phyloP scores from a whole-genome alignment of 2,329 filamentous ascomycete species.

The Thelonectria blattea region DNA sequence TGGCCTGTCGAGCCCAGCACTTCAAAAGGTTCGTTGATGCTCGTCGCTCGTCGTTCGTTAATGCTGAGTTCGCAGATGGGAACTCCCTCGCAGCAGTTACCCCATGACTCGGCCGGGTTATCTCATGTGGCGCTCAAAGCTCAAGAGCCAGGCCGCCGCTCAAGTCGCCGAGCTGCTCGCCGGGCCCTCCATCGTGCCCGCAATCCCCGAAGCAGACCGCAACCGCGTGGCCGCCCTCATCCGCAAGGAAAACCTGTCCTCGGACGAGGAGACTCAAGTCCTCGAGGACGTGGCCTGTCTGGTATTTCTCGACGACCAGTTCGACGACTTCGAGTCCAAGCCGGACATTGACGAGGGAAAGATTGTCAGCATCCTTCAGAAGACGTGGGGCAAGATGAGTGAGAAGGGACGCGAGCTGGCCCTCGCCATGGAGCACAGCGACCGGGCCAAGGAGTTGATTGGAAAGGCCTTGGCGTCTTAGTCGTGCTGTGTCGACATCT shows the following conservation, averaged over 20 bases:
- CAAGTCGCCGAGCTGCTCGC: slow-evolving; percentile 62
- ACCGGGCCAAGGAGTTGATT: slow-evolving; percentile 66
- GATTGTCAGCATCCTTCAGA: slow-evolving; percentile 71
- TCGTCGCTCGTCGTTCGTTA: not conserved
- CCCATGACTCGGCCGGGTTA: slow-evolving; percentile 79
- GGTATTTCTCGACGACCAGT: slow-evolving; percentile 86
- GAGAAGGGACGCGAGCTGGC: slow-evolving; percentile 67
- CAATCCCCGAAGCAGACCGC: slow-evolving; percentile 56
- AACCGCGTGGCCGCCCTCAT: slow-evolving; percentile 73
- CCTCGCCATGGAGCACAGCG: slow-evolving; percentile 68
- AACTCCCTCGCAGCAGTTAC: slow-evolving; percentile 75
- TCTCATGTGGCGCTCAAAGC: slow-evolving; percentile 76
- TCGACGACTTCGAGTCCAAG: slow-evolving; percentile 76
- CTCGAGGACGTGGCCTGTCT: slow-evolving; percentile 87
- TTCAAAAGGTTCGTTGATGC: slow-evolving; percentile 63
- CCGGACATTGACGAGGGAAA: slow-evolving; percentile 76
- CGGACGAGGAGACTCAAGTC: slow-evolving; percentile 68
- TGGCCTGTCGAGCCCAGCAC: slow-evolving; percentile 85
- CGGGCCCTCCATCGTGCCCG: slow-evolving; percentile 44
- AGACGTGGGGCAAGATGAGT: slow-evolving; percentile 81
- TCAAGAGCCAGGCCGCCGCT: slow-evolving; percentile 68
- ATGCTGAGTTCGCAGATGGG: slow-evolving; percentile 61
- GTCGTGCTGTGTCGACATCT: not conserved
- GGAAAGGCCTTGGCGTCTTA: slow-evolving; percentile 60
- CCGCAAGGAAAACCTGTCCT: slow-evolving; percentile 75